A percentile compares a stretch with the other conserved stretches of the same genome.
These are phyloP conservation scores for Ascocoryne sarcoides DNA, from an alignment of 2,329 filamentous ascomycete species.

Conservation along the genomic window DNA sequence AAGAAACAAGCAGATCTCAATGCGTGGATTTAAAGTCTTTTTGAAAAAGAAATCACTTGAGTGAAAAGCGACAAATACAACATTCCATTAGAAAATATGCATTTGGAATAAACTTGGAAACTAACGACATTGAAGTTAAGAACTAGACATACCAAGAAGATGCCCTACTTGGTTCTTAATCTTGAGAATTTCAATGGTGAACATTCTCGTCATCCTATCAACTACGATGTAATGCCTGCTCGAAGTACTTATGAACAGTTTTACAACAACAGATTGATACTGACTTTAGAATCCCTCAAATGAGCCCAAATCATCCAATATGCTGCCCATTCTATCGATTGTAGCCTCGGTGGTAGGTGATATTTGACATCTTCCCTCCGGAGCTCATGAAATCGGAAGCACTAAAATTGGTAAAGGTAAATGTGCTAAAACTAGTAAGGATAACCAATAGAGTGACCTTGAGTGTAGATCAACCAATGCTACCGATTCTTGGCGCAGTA, in stretches of 20 bases:
- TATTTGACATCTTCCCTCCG: conserved; percentile 46
- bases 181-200: conserved; percentile 39
- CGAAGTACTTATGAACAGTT: too few relatives aligned
- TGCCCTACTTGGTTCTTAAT: conserved; percentile 47
- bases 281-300: conserved; percentile 38
- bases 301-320: conserved; percentile 55
- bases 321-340: conserved; percentile 46
- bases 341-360: conserved; percentile 43
- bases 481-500: conserved; percentile 46
- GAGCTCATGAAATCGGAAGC: conserved; percentile 33
- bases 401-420: conserved; percentile 22
- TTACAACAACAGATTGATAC: conserved; percentile 20
- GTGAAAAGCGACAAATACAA: too few relatives aligned
- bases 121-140: too few relatives aligned
- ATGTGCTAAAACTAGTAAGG: conserved; percentile 51
- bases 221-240: conserved; percentile 53
- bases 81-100: too few relatives aligned
- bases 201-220: conserved; percentile 40
- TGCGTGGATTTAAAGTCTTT: too few relatives aligned
- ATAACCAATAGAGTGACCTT: conserved; percentile 44
- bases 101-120: too few relatives aligned
- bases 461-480: conserved; percentile 47
- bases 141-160: conserved; percentile 39
- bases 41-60: too few relatives aligned
- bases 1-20: too few relatives aligned